These are phyloP conservation scores for Aureobasidium sp. DNA, from an alignment of 2,329 filamentous ascomycete species.

Conservation along the genomic window DNA sequence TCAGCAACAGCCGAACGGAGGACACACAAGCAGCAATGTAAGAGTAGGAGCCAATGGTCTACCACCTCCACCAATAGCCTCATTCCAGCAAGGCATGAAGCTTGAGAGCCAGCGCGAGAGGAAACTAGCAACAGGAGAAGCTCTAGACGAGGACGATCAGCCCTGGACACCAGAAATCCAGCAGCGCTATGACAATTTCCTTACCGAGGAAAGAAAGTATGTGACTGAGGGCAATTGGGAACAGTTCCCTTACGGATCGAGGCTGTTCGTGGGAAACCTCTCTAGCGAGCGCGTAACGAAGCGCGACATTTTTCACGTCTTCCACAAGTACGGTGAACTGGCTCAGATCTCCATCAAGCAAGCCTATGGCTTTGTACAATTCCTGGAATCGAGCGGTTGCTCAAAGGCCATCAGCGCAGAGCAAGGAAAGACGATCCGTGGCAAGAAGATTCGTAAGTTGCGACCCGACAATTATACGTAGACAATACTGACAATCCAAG, in stretches of 20 bases:
- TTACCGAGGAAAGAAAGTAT: conserved; percentile 65
- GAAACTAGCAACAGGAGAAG: conserved; percentile 25
- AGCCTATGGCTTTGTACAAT: conserved; percentile 95
- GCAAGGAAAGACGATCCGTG: conserved; percentile 74
- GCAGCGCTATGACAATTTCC: conserved; percentile 64
- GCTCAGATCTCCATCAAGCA: conserved; percentile 96
- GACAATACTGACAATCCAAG: conserved; percentile 54
- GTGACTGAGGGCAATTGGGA: conserved; percentile 76
- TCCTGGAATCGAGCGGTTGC: conserved; percentile 69
- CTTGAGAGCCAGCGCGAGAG: conserved; percentile 26
- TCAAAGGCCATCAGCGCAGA: conserved; percentile 66
- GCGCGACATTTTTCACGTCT: conserved; percentile 85
- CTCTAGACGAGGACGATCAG: conserved; percentile 38
- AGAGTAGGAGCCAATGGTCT: conserved; percentile 18
- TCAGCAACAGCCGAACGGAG: conserved; percentile 19
- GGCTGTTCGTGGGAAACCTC: conserved; percentile 82
- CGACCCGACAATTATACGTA: neutral
- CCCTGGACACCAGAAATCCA: conserved; percentile 54
- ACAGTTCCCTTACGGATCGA: conserved; percentile 67
- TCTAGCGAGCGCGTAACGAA: conserved; percentile 91
- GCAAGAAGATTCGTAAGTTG: conserved; percentile 84
- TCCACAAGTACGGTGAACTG: conserved; percentile 75
- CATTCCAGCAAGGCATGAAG: conserved; percentile 19
- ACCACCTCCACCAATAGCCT: conserved; percentile 20
- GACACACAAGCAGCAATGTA: neutral